Conservation (phyloP, 2,329 filamentous ascomycete species). For the Fusarium gaditjirri region DNA sequence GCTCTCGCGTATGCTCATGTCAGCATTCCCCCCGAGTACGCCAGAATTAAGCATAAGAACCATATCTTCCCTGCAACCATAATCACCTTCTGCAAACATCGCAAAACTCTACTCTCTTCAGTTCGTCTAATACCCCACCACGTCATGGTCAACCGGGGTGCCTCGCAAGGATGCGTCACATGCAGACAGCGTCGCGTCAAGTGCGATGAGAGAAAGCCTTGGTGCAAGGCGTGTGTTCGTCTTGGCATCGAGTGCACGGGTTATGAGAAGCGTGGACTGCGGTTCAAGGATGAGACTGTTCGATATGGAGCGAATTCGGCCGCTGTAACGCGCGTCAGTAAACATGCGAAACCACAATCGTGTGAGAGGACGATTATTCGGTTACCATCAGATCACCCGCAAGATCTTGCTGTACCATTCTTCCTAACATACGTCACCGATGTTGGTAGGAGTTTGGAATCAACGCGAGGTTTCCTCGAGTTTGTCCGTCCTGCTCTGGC, state of each 20-base stretch:
- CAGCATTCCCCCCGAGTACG: background rate
- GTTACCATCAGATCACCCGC: background rate
- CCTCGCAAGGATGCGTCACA: slow-evolving; percentile 27
- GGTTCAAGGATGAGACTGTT: slow-evolving; percentile 22
- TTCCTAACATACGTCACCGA: slow-evolving; percentile 29
- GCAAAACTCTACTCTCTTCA: background rate
- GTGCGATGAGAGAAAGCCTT: slow-evolving; percentile 29
- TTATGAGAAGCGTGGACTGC: slow-evolving; percentile 5
- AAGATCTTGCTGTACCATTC: slow-evolving; percentile 19
- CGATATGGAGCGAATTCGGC: background rate
- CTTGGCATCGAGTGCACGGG: slow-evolving; percentile 24
- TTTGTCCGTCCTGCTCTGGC: slow-evolving; percentile 19
- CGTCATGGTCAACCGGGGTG: slow-evolving; percentile 32
- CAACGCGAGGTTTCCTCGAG: slow-evolving; percentile 27
- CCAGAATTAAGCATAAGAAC: background rate
- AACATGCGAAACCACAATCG: background rate
- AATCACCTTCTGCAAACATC: background rate
- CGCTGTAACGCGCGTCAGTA: background rate
- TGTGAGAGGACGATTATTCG: background rate
- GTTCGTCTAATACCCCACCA: too few species aligned
- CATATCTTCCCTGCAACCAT: too few species aligned
- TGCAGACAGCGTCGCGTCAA: slow-evolving; percentile 27
- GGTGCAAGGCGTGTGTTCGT: slow-evolving; percentile 17
- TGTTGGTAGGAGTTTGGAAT: slow-evolving; percentile 23
- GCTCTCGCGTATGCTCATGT: background rate